Evolutionary conservation across 2,329 filamentous ascomycete species (phyloP).

Genomic region (Alternaria panax): DNA sequence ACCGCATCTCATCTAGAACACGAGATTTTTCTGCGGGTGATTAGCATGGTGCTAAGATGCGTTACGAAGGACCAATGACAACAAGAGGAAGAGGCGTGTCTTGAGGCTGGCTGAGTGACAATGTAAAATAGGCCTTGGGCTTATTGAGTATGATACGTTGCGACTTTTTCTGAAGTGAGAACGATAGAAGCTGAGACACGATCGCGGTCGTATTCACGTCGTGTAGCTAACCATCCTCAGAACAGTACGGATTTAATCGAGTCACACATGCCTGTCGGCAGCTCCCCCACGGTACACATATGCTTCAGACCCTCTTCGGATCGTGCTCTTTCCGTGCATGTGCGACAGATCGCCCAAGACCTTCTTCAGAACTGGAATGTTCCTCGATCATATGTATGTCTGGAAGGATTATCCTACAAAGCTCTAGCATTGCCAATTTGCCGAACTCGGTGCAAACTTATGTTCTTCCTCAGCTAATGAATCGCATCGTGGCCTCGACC

Average conservation of each 20-base stretch:
- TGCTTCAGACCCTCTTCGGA: not conserved
- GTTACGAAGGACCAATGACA: not conserved
- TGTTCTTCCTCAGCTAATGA: conserved; percentile 23
- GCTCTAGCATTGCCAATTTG: not conserved
- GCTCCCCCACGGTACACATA: not conserved
- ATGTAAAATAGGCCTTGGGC: not conserved
- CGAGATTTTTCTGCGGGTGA: not conserved
- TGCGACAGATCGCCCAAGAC: not conserved
- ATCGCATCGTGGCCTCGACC: conserved; percentile 36
- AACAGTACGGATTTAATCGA: not conserved
- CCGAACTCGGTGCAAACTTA: not conserved
- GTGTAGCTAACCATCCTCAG: not conserved
- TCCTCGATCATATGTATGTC: not conserved
- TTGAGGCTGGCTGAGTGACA: not conserved
- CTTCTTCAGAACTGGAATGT: not conserved
- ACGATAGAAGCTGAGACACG: not conserved
- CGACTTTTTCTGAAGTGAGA: not conserved
- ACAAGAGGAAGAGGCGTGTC: not conserved
- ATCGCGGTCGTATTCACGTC: not conserved
- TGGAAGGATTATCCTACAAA: not conserved
- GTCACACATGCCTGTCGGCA: not conserved
- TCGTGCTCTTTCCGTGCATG: not conserved
- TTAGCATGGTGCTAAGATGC: not conserved
- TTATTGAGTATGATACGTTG: not conserved
- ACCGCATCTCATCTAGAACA: not conserved